A percentile compares a stretch with the other conserved stretches of the same genome.
Conservation (phyloP, 2,329 filamentous ascomycete genomes). For the Fusarium buharicum region DNA sequence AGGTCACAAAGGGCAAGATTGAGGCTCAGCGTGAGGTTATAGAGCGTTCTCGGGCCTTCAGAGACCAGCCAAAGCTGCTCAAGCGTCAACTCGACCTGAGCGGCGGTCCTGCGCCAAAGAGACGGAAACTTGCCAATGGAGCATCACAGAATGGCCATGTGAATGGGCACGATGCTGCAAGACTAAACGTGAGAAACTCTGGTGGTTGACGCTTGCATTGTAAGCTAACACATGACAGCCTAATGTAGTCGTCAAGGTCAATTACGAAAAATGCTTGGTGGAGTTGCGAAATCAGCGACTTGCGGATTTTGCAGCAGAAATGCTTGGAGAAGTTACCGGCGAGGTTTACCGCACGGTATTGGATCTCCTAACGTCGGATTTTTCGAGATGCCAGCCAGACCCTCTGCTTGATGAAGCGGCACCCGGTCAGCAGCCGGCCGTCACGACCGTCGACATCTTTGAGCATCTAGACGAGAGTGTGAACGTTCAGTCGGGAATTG, state of each 20-base stretch:
- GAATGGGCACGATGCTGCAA: slow-evolving; percentile 55
- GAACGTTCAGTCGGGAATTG: slow-evolving; percentile 67
- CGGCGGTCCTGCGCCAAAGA: slow-evolving; percentile 57
- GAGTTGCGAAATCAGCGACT: slow-evolving; percentile 83
- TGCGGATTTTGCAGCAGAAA: slow-evolving; percentile 74
- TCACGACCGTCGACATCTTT: slow-evolving; percentile 67
- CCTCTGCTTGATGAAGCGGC: slow-evolving; percentile 52
- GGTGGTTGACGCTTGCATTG: background rate
- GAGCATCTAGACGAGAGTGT: slow-evolving; percentile 63
- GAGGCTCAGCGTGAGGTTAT: slow-evolving; percentile 69
- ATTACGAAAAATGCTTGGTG: slow-evolving; percentile 85
- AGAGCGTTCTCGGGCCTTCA: slow-evolving; percentile 62
- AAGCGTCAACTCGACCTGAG: slow-evolving; percentile 63
- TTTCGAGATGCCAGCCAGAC: slow-evolving; percentile 73
- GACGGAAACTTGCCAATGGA: slow-evolving; percentile 65
- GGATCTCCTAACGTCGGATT: slow-evolving; percentile 73
- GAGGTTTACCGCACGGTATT: slow-evolving; percentile 82
- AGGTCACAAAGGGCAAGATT: slow-evolving; percentile 69
- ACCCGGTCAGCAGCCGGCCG: slow-evolving; percentile 48
- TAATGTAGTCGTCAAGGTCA: slow-evolving; percentile 79
- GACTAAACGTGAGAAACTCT: slow-evolving; percentile 63
- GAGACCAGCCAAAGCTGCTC: slow-evolving; percentile 61
- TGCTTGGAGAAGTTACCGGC: slow-evolving; percentile 77
- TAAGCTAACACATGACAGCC: slow-evolving; percentile 62
- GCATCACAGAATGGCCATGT: slow-evolving; percentile 43